Evolutionary conservation across 805 yeast genomes (phyloP).

Genomic region (Ogataea methanolica): DNA sequence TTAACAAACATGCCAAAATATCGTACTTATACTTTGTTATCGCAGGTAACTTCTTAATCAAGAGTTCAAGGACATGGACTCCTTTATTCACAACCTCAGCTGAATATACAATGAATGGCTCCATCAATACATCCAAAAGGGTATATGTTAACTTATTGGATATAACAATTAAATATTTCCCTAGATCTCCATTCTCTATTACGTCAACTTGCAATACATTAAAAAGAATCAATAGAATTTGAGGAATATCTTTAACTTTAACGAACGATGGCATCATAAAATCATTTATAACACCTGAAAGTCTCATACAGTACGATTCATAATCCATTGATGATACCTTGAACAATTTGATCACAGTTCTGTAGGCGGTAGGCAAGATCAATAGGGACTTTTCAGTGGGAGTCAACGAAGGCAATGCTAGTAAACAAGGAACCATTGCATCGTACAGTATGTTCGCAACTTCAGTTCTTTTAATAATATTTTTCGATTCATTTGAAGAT

Average conservation of each 20-base stretch:
- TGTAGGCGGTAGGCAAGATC: constrained; percentile 22
- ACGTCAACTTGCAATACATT: constrained; percentile 4
- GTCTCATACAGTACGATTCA: constrained; percentile 8
- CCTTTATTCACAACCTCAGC: constrained; percentile 5
- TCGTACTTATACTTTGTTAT: constrained; percentile 16
- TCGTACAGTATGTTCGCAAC: constrained; percentile 19
- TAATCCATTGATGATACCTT: constrained; percentile 3
- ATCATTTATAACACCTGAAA: constrained; percentile 22
- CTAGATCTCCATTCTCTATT: constrained; percentile 9
- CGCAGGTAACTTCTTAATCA: constrained; percentile 1
- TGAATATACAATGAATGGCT: constrained; percentile 24
- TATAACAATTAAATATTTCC: constrained; percentile 15
- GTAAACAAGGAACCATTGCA: constrained; percentile 22
- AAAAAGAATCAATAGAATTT: constrained; percentile 11
- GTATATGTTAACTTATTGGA: constrained; percentile 17
- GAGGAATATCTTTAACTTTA: constrained; percentile 23
- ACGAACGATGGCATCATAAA: constrained; percentile 23
- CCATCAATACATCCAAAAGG: constrained; percentile 19
- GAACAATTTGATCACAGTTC: constrained; percentile 13
- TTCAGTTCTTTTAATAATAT: constrained; percentile 21
- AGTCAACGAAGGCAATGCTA: constrained; percentile 28
- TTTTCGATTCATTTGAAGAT: background rate
- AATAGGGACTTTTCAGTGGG: constrained; percentile 17
- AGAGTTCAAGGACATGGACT: constrained; percentile 2
- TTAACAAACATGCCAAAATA: constrained; percentile 19